These are phyloP conservation scores for Microstegium vimineum DNA, from an alignment of 176 grass and related monocot genomes.

Conservation along the genomic window DNA sequence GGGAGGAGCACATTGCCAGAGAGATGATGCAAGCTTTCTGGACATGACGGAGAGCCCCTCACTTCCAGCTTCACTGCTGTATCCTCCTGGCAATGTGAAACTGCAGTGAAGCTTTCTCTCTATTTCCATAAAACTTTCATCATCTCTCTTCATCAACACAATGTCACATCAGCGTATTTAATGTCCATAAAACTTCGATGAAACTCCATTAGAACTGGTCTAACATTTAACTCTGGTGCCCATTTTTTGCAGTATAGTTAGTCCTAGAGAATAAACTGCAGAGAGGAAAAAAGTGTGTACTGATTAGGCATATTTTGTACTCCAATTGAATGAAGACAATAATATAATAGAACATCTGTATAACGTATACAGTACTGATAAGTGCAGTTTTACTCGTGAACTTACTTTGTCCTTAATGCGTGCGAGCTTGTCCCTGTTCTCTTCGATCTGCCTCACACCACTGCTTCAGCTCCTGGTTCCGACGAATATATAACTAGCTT, in stretches of 20 bases:
- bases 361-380: not conserved
- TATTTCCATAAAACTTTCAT: too few relatives aligned
- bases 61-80: not conserved
- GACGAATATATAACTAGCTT: accelerated
- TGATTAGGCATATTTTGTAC: not conserved
- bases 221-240: not conserved
- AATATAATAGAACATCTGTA: not conserved
- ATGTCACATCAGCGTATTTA: too few relatives aligned
- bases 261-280: not conserved
- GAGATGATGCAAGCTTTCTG: not conserved
- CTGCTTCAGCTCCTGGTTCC: not conserved
- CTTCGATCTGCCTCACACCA: not conserved
- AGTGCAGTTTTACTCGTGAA: not conserved
- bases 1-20: not conserved
- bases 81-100: not conserved
- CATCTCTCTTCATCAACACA: too few relatives aligned
- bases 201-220: too few relatives aligned
- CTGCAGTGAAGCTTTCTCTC: not conserved
- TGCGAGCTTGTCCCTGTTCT: not conserved
- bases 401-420: not conserved
- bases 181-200: too few relatives aligned
- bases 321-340: not conserved
- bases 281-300: not conserved
- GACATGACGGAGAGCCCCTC: not conserved
- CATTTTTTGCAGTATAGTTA: not conserved